Percentiles rank a stretch among this genome's conserved stretches.
phyloP scores from a whole-genome alignment of 2,329 filamentous ascomycete species.

The Nemania diffusa region DNA sequence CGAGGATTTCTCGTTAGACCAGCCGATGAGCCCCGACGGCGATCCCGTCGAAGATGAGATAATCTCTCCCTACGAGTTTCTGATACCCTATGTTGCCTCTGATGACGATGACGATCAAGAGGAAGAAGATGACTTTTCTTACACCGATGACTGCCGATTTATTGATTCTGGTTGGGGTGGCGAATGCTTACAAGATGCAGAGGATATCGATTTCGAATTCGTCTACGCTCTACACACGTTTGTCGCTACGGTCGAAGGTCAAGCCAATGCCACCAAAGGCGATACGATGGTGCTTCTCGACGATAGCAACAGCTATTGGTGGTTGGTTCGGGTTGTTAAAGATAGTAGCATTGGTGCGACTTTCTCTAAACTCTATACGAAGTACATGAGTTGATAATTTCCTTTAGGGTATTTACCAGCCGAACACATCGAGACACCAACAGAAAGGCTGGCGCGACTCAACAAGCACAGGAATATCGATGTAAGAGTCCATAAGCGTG shows the following conservation, averaged over 20 bases:
- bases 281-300: conserved; percentile 99
- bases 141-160: conserved; percentile 66
- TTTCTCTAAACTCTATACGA: not conserved
- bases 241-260: conserved; percentile 95
- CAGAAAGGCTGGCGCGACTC: conserved; percentile 88
- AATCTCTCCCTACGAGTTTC: conserved; percentile 49
- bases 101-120: conserved; percentile 79
- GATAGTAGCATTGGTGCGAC: conserved; percentile 86
- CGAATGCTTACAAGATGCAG: conserved; percentile 90
- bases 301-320: conserved; percentile 99
- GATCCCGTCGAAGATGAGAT: conserved; percentile 43
- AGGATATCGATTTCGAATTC: conserved; percentile 99
- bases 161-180: conserved; percentile 78
- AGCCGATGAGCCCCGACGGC: conserved; percentile 26
- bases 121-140: conserved; percentile 69
- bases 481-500: conserved; percentile 63
- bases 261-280: conserved; percentile 97
- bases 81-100: conserved; percentile 62
- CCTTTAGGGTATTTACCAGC: conserved; percentile 87
- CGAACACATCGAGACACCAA: conserved; percentile 98
- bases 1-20: conserved; percentile 38
- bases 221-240: conserved; percentile 98
- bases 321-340: conserved; percentile 96
- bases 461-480: conserved; percentile 99
- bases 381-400: conserved; percentile 21